phyloP scores from a whole-genome alignment of 108 stramenopile genomes.

The Conticribra guillardii region DNA sequence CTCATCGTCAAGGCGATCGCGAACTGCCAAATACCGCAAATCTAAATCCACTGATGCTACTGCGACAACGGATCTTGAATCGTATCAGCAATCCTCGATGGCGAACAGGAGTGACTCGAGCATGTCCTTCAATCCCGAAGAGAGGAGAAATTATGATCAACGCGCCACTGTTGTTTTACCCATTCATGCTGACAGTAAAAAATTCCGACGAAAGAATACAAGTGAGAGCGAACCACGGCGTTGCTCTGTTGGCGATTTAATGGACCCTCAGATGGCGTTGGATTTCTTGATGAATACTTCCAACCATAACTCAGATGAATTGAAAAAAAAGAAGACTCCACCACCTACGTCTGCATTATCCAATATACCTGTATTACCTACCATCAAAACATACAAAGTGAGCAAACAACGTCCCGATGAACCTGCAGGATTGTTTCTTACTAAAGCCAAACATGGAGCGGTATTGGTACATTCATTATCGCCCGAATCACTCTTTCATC shows the following conservation, averaged over 20 bases:
- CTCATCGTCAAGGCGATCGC: too few relatives aligned
- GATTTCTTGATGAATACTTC: neutral
- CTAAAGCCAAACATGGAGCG: constrained; percentile 42
- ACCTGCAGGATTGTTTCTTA: constrained; percentile 33
- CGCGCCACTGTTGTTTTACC: neutral
- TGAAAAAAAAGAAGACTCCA: neutral
- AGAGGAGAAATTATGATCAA: neutral
- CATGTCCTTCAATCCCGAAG: neutral
- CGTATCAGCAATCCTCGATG: too few relatives aligned
- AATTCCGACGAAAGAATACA: neutral
- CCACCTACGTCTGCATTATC: constrained; percentile 12
- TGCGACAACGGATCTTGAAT: too few relatives aligned
- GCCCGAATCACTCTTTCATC: constrained; percentile 28
- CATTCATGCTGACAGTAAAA: neutral
- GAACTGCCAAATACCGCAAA: too few relatives aligned
- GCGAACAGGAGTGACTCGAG: neutral
- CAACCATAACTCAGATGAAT: neutral
- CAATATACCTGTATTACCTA: constrained; percentile 28
- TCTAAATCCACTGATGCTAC: too few relatives aligned
- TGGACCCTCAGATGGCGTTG: neutral
- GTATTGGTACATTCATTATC: constrained; percentile 31
- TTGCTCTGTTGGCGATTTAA: neutral
- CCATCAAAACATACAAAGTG: constrained; percentile 29
- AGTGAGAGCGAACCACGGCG: neutral
- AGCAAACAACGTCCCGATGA: constrained; percentile 22